Evolutionary conservation across 1,139 yeast species (phyloP).

Genomic region (Protomyces pachydermus): DNA sequence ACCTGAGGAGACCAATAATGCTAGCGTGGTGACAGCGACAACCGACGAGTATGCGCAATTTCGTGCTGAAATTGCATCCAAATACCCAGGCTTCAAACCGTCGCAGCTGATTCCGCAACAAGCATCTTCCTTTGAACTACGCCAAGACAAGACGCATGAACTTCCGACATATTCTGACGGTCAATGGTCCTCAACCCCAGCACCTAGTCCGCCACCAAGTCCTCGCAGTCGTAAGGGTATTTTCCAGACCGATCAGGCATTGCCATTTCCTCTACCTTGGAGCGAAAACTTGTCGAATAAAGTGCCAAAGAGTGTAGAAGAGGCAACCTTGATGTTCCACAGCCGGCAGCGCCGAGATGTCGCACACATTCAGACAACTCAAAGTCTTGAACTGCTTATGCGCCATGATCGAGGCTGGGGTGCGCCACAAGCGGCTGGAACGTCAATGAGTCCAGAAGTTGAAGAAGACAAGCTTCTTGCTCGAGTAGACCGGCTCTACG

Average conservation of each 20-base stretch:
- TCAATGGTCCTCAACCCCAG: slow-evolving; percentile 42
- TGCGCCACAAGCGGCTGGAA: neutral
- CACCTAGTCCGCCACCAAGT: slow-evolving; percentile 41
- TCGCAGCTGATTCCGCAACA: slow-evolving; percentile 30
- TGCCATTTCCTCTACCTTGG: slow-evolving; percentile 73
- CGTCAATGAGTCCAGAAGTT: neutral
- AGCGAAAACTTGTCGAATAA: slow-evolving; percentile 39
- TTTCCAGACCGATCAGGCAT: slow-evolving; percentile 71
- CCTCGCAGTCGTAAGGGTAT: slow-evolving; percentile 61
- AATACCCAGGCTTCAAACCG: slow-evolving; percentile 66
- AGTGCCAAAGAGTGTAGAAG: slow-evolving; percentile 71
- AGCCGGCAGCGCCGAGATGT: slow-evolving; percentile 62
- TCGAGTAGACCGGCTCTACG: neutral
- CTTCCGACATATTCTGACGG: slow-evolving; percentile 9
- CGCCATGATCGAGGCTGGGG: slow-evolving; percentile 69
- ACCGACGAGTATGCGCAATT: slow-evolving; percentile 78
- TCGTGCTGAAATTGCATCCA: slow-evolving; percentile 64
- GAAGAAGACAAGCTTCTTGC: slow-evolving; percentile 26
- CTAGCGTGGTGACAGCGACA: slow-evolving; percentile 49
- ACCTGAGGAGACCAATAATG: slow-evolving; percentile 36
- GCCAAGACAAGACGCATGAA: neutral
- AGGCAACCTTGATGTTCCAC: slow-evolving; percentile 64
- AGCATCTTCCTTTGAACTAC: neutral
- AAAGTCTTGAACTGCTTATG: slow-evolving; percentile 65
- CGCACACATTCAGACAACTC: slow-evolving; percentile 63